A percentile compares a stretch with the other conserved stretches of the same genome.
Evolutionary conservation across 192 early-diverging fungal species (phyloP).

Genomic region (Coemansia reversa): DNA sequence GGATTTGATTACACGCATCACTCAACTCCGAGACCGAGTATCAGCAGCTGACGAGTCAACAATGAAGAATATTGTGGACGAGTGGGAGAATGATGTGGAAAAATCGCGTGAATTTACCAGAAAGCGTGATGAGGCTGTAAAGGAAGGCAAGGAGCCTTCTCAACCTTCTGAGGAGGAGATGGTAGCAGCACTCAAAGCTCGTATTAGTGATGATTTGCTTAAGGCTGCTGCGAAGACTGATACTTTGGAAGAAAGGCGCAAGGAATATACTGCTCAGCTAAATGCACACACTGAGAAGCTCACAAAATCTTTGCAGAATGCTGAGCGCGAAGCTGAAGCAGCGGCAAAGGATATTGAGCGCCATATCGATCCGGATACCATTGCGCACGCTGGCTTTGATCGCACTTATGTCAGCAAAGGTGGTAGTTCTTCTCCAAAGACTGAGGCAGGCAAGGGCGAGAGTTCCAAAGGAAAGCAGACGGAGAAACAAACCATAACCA

Average conservation of each 20-base stretch:
- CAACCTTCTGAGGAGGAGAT: slow-evolving; percentile 50
- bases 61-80: slow-evolving; percentile 13
- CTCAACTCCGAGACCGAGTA: slow-evolving; percentile 22
- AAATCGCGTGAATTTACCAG: slow-evolving; percentile 51
- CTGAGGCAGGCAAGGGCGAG: slow-evolving; percentile 22
- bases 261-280: slow-evolving; percentile 46
- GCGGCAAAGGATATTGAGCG: slow-evolving; percentile 62
- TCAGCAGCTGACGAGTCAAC: slow-evolving; percentile 13
- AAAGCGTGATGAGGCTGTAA: slow-evolving; percentile 28
- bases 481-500: slow-evolving; percentile 57
- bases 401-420: slow-evolving; percentile 59
- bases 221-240: slow-evolving; percentile 25
- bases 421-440: neutral
- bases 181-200: slow-evolving; percentile 51
- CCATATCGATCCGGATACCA: slow-evolving; percentile 69
- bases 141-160: slow-evolving; percentile 18
- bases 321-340: slow-evolving; percentile 57
- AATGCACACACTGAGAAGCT: slow-evolving; percentile 48
- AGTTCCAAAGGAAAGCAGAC: slow-evolving; percentile 11
- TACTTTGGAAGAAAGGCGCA: slow-evolving; percentile 27
- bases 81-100: slow-evolving; percentile 36
- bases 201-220: slow-evolving; percentile 47
- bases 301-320: slow-evolving; percentile 27
- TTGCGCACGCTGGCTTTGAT: slow-evolving; percentile 64
- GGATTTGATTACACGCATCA: slow-evolving; percentile 35